Evolutionary conservation across 768 basidiomycete species (phyloP).

Genomic region (Suillus luteus): DNA sequence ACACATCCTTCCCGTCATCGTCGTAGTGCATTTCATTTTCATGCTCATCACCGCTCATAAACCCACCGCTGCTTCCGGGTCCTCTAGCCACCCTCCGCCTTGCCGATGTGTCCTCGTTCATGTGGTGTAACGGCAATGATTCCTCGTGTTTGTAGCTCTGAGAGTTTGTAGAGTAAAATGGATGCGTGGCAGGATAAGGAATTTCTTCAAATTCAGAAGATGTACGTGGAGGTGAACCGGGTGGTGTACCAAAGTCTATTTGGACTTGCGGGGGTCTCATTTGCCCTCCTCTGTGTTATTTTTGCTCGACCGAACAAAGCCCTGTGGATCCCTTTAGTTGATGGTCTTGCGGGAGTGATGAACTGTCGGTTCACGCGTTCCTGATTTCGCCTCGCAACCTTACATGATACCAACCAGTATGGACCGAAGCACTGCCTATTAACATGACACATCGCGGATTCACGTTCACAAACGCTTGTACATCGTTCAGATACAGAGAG

Average conservation of each 20-base stretch:
- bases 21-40: conserved; percentile 42
- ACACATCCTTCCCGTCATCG: conserved; percentile 70
- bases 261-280: conserved; percentile 69
- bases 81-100: conserved; percentile 46
- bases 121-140: conserved; percentile 52
- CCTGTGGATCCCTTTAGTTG: conserved; percentile 14
- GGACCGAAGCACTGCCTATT: not conserved
- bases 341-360: not conserved
- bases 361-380: not conserved
- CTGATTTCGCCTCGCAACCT: not conserved
- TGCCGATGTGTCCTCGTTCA: conserved; percentile 50
- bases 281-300: conserved; percentile 30
- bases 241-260: conserved; percentile 66
- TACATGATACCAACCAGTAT: conserved; percentile 1
- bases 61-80: conserved; percentile 34
- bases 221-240: conserved; percentile 48
- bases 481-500: conserved; percentile 3
- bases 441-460: not conserved
- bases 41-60: conserved; percentile 29
- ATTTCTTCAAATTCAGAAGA: conserved; percentile 77
- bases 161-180: conserved; percentile 31
- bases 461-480: not conserved
- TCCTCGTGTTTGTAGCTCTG: conserved; percentile 35
- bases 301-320: conserved; percentile 17
- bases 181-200: conserved; percentile 48